phyloP scores from a whole-genome alignment of 2,329 filamentous ascomycete genomes.

The Colletotrichum neosansevieriae region DNA sequence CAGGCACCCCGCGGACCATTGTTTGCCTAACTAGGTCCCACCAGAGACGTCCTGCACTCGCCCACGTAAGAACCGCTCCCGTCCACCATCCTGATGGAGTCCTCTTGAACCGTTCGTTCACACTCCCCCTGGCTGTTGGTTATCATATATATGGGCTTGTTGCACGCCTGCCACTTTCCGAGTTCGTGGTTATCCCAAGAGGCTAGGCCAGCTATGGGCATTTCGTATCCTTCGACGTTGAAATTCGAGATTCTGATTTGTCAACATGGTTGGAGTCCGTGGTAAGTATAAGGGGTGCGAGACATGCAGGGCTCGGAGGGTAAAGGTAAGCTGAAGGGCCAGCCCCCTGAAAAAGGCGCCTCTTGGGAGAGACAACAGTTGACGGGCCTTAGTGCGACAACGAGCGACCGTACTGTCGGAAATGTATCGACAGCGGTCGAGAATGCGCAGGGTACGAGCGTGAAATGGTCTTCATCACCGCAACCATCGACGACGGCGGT shows the following conservation, averaged over 20 bases:
- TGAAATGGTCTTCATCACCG: constrained; percentile 73
- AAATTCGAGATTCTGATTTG: not conserved
- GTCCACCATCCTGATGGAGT: constrained; percentile 18
- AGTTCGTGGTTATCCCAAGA: constrained; percentile 4
- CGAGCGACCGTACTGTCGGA: constrained; percentile 69
- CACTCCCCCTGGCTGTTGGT: constrained; percentile 4
- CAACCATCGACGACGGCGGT: constrained; percentile 66
- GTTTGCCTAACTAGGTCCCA: constrained; percentile 22
- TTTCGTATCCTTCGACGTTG: not conserved
- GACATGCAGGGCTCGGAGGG: constrained; percentile 69
- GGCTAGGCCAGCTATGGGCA: constrained; percentile 12
- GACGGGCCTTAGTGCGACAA: constrained; percentile 67
- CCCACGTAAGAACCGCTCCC: constrained; percentile 32
- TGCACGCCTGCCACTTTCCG: constrained; percentile 8
- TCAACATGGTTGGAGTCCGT: constrained; percentile 70
- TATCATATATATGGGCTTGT: constrained; percentile 30
- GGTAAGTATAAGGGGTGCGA: constrained; percentile 75
- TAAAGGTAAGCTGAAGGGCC: constrained; percentile 60
- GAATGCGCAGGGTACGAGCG: constrained; percentile 73
- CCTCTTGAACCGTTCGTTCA: constrained; percentile 1
- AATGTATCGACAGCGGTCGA: constrained; percentile 68
- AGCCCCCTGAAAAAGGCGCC: not conserved
- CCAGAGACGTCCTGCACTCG: constrained; percentile 20
- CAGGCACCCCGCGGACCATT: constrained; percentile 24
- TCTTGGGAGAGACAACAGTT: constrained; percentile 26